These are phyloP conservation scores for Fragaria vesca DNA, from an alignment of 306 rosid genomes.

Conservation along the genomic window DNA sequence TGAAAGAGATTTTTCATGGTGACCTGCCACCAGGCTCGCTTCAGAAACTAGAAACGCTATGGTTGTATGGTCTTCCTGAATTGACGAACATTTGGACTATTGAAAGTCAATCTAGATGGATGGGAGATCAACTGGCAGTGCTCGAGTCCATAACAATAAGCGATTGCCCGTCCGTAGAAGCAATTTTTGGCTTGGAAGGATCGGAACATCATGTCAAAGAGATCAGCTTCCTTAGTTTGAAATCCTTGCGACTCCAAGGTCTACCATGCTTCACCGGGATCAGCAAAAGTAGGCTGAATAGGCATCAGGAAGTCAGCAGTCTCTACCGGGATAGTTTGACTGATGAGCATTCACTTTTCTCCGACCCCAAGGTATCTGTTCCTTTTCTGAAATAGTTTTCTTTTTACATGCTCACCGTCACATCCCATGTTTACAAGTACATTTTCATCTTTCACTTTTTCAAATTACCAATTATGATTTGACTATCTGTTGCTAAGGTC, in stretches of 20 bases:
- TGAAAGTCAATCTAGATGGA: too few species aligned
- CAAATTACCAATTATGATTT: too few species aligned
- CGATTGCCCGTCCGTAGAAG: background rate
- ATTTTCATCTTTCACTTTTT: too few species aligned
- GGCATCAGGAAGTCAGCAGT: background rate
- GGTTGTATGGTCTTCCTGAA: too few species aligned
- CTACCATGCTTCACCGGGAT: background rate
- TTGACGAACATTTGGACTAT: too few species aligned
- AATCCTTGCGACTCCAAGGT: accelerated
- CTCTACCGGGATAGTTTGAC: background rate
- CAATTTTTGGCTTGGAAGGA: background rate
- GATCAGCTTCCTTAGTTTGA: background rate
- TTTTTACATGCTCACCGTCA: too few species aligned
- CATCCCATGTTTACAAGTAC: too few species aligned
- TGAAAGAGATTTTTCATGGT: too few species aligned
- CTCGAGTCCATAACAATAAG: background rate
- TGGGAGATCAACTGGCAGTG: too few species aligned
- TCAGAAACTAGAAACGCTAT: too few species aligned
- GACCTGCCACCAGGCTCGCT: too few species aligned
- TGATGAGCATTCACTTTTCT: background rate
- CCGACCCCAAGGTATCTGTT: background rate
- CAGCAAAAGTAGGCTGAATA: background rate
- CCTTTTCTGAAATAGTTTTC: background rate
- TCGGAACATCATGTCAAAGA: background rate
- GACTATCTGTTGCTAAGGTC: too few species aligned